Evolutionary conservation across 2,329 filamentous ascomycete genomes (phyloP).

Genomic region (Arthrobotrys iridis): DNA sequence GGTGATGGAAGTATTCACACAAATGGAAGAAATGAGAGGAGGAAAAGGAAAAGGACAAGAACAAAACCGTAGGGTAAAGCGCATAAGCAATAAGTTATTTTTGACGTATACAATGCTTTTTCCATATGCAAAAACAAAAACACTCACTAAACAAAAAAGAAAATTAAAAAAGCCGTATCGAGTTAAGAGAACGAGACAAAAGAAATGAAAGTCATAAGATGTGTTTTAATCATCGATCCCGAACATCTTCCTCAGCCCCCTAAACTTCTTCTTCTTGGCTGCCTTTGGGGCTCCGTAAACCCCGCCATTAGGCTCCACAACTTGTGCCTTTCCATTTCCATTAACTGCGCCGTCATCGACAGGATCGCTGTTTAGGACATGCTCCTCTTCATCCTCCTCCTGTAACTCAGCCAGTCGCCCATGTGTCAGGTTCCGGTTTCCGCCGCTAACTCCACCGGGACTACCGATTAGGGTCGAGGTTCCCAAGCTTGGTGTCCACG

Average conservation of each 20-base stretch:
- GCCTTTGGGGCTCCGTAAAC: slow-evolving; percentile 32
- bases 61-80: not conserved
- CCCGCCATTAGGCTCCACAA: slow-evolving; percentile 28
- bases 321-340: slow-evolving; percentile 21
- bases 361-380: not conserved
- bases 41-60: not conserved
- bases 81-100: slow-evolving; percentile 14
- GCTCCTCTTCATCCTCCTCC: slow-evolving; percentile 41
- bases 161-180: slow-evolving; percentile 17
- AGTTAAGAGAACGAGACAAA: slow-evolving; percentile 20
- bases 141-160: not conserved
- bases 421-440: slow-evolving; percentile 9
- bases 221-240: slow-evolving; percentile 48
- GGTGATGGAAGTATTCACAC: slow-evolving; percentile 7
- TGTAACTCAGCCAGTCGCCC: slow-evolving; percentile 19
- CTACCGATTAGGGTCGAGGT: slow-evolving; percentile 42
- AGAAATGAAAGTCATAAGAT: slow-evolving; percentile 11
- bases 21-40: not conserved
- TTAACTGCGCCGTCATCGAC: not conserved
- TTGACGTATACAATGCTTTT: slow-evolving; percentile 46
- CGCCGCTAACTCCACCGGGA: slow-evolving; percentile 6
- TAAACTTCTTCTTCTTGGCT: slow-evolving; percentile 52
- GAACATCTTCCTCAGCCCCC: slow-evolving; percentile 49
- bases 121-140: not conserved
- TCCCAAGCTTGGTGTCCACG: slow-evolving; percentile 39